A percentile compares a stretch with the other conserved stretches of the same genome.
Conservation (phyloP, 345 rosid genomes). For the Lumnitzera racemosa region DNA sequence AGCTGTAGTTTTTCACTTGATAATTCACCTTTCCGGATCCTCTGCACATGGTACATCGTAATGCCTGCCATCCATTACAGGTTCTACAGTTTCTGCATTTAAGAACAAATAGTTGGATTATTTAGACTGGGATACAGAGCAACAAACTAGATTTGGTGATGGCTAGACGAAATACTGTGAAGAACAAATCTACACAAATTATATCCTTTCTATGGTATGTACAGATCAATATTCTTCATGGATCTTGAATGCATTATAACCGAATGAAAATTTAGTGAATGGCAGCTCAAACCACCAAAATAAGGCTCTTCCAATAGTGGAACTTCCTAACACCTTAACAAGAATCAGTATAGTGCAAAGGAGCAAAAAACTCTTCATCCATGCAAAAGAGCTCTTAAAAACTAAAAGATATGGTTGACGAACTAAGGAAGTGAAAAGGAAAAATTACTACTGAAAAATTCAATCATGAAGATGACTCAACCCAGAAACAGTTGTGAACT, state of each 20-base stretch:
- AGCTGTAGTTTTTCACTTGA: conserved; percentile 67
- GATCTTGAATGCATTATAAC: too few relatives aligned
- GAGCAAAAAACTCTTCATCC: background rate
- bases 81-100: conserved; percentile 64
- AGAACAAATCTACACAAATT: background rate
- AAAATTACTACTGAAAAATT: too few relatives aligned
- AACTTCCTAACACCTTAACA: background rate
- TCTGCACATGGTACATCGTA: conserved; percentile 84
- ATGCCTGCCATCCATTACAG: conserved; percentile 89
- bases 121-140: background rate
- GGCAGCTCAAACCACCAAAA: too few relatives aligned
- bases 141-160: background rate
- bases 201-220: too few relatives aligned
- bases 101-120: conserved; percentile 6
- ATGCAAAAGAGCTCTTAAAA: conserved; percentile 1
- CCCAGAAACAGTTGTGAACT: too few relatives aligned
- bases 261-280: too few relatives aligned
- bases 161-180: background rate
- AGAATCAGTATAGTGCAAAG: too few relatives aligned
- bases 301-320: too few relatives aligned
- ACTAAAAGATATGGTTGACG: background rate
- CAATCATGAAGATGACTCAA: too few relatives aligned
- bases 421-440: background rate
- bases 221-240: too few relatives aligned
- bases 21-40: conserved; percentile 83